A percentile compares a stretch with the other conserved stretches of the same genome.
phyloP scores from a whole-genome alignment of 768 basidiomycete species.

The Mycena polygramma region DNA sequence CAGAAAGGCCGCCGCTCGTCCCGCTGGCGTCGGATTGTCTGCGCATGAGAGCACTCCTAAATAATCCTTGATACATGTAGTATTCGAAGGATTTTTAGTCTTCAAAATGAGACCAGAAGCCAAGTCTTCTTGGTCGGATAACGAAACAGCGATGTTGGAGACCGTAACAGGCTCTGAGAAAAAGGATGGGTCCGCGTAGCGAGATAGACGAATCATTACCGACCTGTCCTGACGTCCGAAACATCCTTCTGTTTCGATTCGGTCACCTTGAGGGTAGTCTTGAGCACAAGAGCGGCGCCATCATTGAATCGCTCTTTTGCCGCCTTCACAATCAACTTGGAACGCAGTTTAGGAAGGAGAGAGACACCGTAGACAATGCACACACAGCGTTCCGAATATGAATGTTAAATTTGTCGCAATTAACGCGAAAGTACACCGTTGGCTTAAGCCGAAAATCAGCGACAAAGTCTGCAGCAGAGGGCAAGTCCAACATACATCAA shows the following conservation, averaged over 20 bases:
- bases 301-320: constrained; percentile 86
- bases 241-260: constrained; percentile 73
- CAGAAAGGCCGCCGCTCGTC: constrained; percentile 78
- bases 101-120: constrained; percentile 70
- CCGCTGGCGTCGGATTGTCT: constrained; percentile 85
- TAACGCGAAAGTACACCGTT: constrained; percentile 84
- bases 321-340: constrained; percentile 82
- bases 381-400: constrained; percentile 89
- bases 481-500: constrained; percentile 69
- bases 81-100: constrained; percentile 67
- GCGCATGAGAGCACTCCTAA: constrained; percentile 83
- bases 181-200: too few species aligned
- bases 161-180: constrained; percentile 73
- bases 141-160: constrained; percentile 71
- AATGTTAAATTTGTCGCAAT: constrained; percentile 89
- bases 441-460: constrained; percentile 58
- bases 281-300: constrained; percentile 77
- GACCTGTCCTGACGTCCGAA: constrained; percentile 70
- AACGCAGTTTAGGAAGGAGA: constrained; percentile 31
- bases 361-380: constrained; percentile 8
- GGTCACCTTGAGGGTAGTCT: constrained; percentile 77
- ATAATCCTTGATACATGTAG: constrained; percentile 81
- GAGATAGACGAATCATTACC: constrained; percentile 48
- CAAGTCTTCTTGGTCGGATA: constrained; percentile 75
- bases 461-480: constrained; percentile 8